phyloP scores from a whole-genome alignment of 2,329 filamentous ascomycete genomes.

The Hymenoscyphus linearis region DNA sequence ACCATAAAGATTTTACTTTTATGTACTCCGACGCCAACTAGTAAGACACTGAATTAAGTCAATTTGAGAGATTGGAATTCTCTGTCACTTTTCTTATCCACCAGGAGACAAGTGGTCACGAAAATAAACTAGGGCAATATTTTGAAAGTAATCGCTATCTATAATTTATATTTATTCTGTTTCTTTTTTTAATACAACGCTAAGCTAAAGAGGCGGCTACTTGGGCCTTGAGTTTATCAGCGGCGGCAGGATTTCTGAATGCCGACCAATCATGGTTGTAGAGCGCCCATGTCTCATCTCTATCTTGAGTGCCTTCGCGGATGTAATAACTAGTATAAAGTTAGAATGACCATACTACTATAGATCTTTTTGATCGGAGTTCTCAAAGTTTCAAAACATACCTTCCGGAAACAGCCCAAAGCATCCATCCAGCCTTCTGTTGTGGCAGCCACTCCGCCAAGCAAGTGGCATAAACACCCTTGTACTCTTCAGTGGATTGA shows the following conservation, averaged over 20 bases:
- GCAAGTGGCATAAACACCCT: conserved; percentile 46
- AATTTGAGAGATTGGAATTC: no score
- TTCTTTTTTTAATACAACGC: not conserved
- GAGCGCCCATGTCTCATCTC: conserved; percentile 51
- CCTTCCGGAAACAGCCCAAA: conserved; percentile 52
- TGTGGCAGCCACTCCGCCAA: conserved; percentile 41
- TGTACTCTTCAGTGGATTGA: conserved; percentile 31
- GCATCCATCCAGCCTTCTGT: conserved; percentile 46
- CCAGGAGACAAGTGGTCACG: no score
- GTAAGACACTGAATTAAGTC: no score
- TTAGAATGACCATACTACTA: not conserved
- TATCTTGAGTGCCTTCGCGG: conserved; percentile 46
- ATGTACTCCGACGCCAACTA: no score
- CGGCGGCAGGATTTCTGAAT: not conserved
- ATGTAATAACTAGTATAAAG: conserved; percentile 44
- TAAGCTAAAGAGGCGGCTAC: not conserved
- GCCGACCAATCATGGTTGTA: conserved; percentile 4
- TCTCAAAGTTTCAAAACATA: not conserved
- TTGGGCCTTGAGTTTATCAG: not conserved
- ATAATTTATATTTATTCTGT: not conserved
- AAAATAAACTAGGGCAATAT: no score
- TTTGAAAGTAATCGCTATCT: no score
- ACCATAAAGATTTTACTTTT: no score
- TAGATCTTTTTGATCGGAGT: no score
- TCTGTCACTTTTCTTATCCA: no score